A percentile compares a stretch with the other conserved stretches of the same genome.
Conservation (phyloP, 2,329 filamentous ascomycete genomes). For the Aspergillus jensenii region DNA sequence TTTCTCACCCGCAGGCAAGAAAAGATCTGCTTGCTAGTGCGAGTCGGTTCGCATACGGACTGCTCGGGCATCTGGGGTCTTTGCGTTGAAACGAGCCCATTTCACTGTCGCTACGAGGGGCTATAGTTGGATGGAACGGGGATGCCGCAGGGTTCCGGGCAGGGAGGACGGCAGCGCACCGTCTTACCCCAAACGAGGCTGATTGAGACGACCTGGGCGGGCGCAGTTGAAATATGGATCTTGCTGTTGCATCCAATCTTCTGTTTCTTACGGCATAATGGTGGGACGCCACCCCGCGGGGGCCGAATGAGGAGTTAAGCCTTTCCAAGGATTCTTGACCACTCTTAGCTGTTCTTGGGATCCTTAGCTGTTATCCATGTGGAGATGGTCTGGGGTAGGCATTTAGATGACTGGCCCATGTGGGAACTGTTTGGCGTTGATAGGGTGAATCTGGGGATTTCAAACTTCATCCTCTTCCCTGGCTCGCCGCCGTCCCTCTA, state of each 20-base stretch:
- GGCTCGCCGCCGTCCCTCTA: neutral
- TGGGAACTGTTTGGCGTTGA: neutral
- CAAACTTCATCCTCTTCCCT: neutral
- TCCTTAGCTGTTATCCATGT: neutral
- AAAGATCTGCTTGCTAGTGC: neutral
- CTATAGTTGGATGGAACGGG: neutral
- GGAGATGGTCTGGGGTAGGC: neutral
- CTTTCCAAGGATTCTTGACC: neutral
- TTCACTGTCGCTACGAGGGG: too few relatives aligned
- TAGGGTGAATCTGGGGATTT: neutral
- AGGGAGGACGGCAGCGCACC: neutral
- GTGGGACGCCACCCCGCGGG: neutral
- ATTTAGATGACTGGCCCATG: slow-evolving; percentile 3
- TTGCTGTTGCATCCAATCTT: neutral
- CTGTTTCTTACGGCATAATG: neutral
- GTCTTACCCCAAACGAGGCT: neutral
- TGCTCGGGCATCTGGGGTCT: neutral
- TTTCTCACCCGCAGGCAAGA: neutral
- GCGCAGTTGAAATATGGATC: neutral
- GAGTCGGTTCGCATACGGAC: neutral
- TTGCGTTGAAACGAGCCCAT: neutral
- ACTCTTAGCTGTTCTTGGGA: slow-evolving; percentile 1
- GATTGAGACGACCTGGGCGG: neutral
- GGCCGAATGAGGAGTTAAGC: neutral
- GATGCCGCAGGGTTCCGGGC: neutral